phyloP scores from a whole-genome alignment of 768 basidiomycete genomes.

The Termitomyces sp. region DNA sequence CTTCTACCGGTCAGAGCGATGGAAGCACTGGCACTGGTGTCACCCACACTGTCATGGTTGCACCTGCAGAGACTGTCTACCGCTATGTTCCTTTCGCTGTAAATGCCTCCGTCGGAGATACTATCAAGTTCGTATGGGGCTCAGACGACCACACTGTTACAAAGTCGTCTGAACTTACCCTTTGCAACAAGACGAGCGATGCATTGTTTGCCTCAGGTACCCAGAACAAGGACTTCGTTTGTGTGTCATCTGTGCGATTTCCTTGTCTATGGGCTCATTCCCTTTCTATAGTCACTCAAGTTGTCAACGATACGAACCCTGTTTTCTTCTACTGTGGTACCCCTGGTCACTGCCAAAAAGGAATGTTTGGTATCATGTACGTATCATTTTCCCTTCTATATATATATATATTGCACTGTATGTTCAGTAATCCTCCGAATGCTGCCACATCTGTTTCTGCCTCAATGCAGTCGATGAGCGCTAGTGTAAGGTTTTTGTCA shows the following conservation, averaged over 20 bases:
- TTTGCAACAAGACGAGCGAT: conserved; percentile 70
- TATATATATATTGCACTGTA: neutral
- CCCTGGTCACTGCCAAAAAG: conserved; percentile 70
- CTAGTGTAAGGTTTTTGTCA: conserved; percentile 29
- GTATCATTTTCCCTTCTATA: conserved; percentile 8
- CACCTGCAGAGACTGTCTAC: conserved; percentile 70
- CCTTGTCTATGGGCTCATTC: conserved; percentile 4
- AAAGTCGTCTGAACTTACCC: conserved; percentile 57
- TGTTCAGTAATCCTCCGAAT: conserved; percentile 50
- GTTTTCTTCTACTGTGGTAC: conserved; percentile 72
- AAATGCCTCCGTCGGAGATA: conserved; percentile 75
- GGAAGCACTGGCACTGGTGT: conserved; percentile 43
- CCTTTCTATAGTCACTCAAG: conserved; percentile 48
- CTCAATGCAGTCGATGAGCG: conserved; percentile 45
- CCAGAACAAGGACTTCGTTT: conserved; percentile 60
- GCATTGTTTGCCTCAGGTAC: conserved; percentile 58
- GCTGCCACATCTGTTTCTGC: conserved; percentile 41
- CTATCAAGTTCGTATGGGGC: conserved; percentile 71
- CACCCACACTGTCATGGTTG: conserved; percentile 75
- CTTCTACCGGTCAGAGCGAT: conserved; percentile 23
- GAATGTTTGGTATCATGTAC: conserved; percentile 80
- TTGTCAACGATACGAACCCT: conserved; percentile 70
- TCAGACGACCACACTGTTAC: conserved; percentile 83
- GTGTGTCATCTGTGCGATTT: conserved; percentile 28
- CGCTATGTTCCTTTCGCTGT: conserved; percentile 72